Base-by-base conservation (phyloP, 495 filamentous ascomycete genomes). In the Neurospora tetraspora region DNA sequence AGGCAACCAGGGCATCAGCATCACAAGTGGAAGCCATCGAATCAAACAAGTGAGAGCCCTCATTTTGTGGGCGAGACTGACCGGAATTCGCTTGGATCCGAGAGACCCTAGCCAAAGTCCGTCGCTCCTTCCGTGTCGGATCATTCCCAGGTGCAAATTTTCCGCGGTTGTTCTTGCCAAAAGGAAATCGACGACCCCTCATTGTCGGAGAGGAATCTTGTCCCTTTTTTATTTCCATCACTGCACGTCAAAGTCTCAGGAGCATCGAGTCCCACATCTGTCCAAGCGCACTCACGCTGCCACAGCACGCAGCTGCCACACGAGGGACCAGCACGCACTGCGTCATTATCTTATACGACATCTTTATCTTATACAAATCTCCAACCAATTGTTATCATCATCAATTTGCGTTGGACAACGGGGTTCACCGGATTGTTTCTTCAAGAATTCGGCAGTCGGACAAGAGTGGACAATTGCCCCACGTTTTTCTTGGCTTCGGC, bases 1-100 rank as follows among this genome's bases (percentile, higher is more conserved):
- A 61, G 53, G 23, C 53, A 61, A 61, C 53, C 23, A 31, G 53
- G 53, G 72, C 76, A 80, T 76, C 74, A 72, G 73, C 69, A 75
- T 69, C 47, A 11, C 68, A 16, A 27, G 3, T 34, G 34, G 31
- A 34, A 34, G 7, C 69, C 71, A 69, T 72, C 78, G 75, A 79
- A 79, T 77, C 73, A 79, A 31, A 74, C 42, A 31, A 34, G 73
- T 68, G 39, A 74, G 47, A 39, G 20, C 40, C 23, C 68, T 71
- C 69, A 39, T 68, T 39, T 68, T 68, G 20, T 71, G 70, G 74
- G 71, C 31, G 37, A 72, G 43, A 43, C 42, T 61, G 53, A 61
- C 53, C 53, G 53, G 23, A 61, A 34, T 34, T 34, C 53, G 53
- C 53, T 61, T 61, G 53, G 12, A 61, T 16, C 53, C 53, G 53